Percentiles rank a stretch among this genome's conserved stretches.
These are phyloP conservation scores for Bathelium albidoporum DNA, from an alignment of 495 filamentous ascomycete genomes.

Conservation along the genomic window DNA sequence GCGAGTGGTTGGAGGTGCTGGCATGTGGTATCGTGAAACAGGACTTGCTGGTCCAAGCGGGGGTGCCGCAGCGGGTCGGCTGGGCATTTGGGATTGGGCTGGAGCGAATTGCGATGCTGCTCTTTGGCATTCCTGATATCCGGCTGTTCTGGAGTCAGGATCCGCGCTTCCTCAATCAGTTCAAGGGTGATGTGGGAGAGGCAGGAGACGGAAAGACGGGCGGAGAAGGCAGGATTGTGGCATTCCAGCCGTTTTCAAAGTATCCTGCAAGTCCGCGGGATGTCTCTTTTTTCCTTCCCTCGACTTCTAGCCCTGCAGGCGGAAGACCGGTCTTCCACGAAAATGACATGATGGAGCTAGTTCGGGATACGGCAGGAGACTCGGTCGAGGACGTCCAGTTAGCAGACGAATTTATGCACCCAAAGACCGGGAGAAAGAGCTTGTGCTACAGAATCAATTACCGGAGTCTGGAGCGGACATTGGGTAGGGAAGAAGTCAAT, in stretches of 20 bases:
- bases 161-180: slow-evolving; percentile 70
- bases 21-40: slow-evolving; percentile 90
- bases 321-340: slow-evolving; percentile 54
- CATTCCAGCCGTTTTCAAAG: slow-evolving; percentile 79
- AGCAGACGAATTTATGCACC: slow-evolving; percentile 78
- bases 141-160: slow-evolving; percentile 94
- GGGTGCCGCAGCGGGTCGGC: slow-evolving; percentile 62
- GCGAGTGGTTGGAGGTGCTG: slow-evolving; percentile 87
- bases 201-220: slow-evolving; percentile 35
- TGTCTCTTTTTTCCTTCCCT: slow-evolving; percentile 80
- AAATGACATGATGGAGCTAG: slow-evolving; percentile 95
- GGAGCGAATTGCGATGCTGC: slow-evolving; percentile 89
- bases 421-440: slow-evolving; percentile 71
- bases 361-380: slow-evolving; percentile 69
- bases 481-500: slow-evolving; percentile 73
- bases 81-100: slow-evolving; percentile 96
- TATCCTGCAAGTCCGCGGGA: slow-evolving; percentile 82
- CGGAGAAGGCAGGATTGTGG: slow-evolving; percentile 38
- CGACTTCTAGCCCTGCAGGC: slow-evolving; percentile 19
- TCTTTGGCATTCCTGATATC: slow-evolving; percentile 93
- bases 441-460: slow-evolving; percentile 91
- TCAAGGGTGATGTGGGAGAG: slow-evolving; percentile 30
- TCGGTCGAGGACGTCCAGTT: slow-evolving; percentile 76
- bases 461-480: slow-evolving; percentile 74
- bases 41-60: slow-evolving; percentile 63